Evolutionary conservation across 1,139 yeast species (phyloP).

Genomic region (Meyerozyma sp.): DNA sequence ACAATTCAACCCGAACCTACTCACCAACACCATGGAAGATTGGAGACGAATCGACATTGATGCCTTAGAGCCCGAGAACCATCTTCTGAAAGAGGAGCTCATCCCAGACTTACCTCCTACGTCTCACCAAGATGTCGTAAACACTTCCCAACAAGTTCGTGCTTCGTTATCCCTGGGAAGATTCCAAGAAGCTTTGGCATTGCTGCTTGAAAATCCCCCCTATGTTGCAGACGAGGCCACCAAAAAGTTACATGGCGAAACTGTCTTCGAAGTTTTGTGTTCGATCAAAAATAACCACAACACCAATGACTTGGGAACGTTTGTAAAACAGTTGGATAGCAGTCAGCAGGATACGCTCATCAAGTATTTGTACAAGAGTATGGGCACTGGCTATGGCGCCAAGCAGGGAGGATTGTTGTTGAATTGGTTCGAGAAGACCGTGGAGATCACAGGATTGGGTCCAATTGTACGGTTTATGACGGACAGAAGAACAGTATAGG

Average conservation of each 20-base stretch:
- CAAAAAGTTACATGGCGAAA: slow-evolving; percentile 43
- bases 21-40: slow-evolving; percentile 26
- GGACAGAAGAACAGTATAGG: slow-evolving; percentile 76
- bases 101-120: slow-evolving; percentile 42
- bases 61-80: slow-evolving; percentile 78
- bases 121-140: slow-evolving; percentile 48
- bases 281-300: slow-evolving; percentile 59
- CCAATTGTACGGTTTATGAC: slow-evolving; percentile 81
- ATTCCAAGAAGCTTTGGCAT: slow-evolving; percentile 56
- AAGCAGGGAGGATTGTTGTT: slow-evolving; percentile 83
- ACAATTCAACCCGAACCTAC: background rate
- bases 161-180: slow-evolving; percentile 68
- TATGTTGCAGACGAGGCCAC: slow-evolving; percentile 65
- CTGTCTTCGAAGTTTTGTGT: slow-evolving; percentile 71
- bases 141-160: slow-evolving; percentile 55
- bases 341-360: slow-evolving; percentile 75
- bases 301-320: slow-evolving; percentile 52
- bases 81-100: slow-evolving; percentile 59
- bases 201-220: slow-evolving; percentile 71
- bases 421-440: slow-evolving; percentile 89
- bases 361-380: slow-evolving; percentile 82
- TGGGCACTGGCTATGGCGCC: slow-evolving; percentile 72
- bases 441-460: slow-evolving; percentile 81
- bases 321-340: slow-evolving; percentile 53
- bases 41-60: slow-evolving; percentile 90